Base-by-base conservation (phyloP, 495 filamentous ascomycete species). In the Aspergillus campestris region DNA sequence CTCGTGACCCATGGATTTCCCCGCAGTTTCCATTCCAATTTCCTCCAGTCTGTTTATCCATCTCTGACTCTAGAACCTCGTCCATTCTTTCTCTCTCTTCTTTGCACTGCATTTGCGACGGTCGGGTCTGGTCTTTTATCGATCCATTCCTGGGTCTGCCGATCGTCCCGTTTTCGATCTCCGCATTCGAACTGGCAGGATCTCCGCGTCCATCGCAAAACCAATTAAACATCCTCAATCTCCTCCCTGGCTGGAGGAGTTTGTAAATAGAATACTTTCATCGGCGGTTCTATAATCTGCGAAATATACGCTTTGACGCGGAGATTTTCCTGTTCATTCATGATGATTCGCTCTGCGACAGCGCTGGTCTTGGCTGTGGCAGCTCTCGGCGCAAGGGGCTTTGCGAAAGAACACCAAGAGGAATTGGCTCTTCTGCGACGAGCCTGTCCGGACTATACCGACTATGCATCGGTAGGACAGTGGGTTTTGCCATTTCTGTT, bases 401-500 rank as follows among this genome's bases (percentile, higher is more conserved):
- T 53, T 31, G 50, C 60, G 18, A 24, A 24, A 48, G 61, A 42
- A 27, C 35, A 36, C 38, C 56, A 50, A 11, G 61, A 69, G 28
- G 48, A 57, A 9, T 52, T 58, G 15, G 52, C 61, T 27, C 45
- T 73, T 38, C 42, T 67, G 13, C 61, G 61, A 43, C 62, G 65
- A 39, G 72, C 67, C 10, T 77, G 74, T 57, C 74, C 74, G 8
- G 72, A 77, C 41, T 77, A 77, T 50, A 61, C 59, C 1, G 61
- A 69, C 24, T 77, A 77, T 45, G 58, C 74, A 10, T 54, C 65
- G 34, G 51, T 58, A 7, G 60, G 58, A 30, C 74, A 77, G 72
- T 76, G 59, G 54, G 70, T 61, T 41, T 38, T 15, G 8, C 4
- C 14, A 28, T n/a, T 12, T 12, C 13, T 18, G 3, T 13, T 7